Evolutionary conservation across 2,329 filamentous ascomycete genomes (phyloP).

Genomic region (Helotiales sp.): DNA sequence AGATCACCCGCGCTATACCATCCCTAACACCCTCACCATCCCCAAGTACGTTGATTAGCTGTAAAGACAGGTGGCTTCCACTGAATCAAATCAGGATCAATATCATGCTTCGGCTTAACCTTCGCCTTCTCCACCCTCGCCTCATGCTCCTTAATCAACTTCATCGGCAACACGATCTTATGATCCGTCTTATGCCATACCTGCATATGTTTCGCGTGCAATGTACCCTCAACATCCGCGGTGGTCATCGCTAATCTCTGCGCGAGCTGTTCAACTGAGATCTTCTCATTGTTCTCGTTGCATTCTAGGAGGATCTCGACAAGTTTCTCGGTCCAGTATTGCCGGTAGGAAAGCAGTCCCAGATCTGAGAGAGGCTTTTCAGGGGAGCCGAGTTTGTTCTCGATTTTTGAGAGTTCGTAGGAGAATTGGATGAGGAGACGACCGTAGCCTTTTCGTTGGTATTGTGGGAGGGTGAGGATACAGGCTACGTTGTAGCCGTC

Average conservation of each 20-base stretch:
- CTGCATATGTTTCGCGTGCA: constrained; percentile 93
- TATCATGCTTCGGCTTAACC: constrained; percentile 71
- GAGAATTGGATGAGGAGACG: constrained; percentile 94
- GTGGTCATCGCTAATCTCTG: constrained; percentile 89
- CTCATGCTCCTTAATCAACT: constrained; percentile 65
- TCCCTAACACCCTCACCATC: constrained; percentile 82
- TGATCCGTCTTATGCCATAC: constrained; percentile 95
- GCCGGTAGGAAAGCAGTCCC: constrained; percentile 88
- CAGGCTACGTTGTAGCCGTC: constrained; percentile 98
- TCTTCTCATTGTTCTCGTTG: constrained; percentile 66
- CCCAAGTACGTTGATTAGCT: constrained; percentile 89
- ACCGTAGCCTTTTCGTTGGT: constrained; percentile 92
- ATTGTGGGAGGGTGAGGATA: constrained; percentile 94
- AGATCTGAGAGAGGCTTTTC: constrained; percentile 96
- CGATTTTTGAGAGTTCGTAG: constrained; percentile 93
- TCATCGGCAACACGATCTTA: constrained; percentile 88
- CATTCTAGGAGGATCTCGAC: constrained; percentile 79
- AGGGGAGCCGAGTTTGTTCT: constrained; percentile 91
- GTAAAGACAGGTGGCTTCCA: constrained; percentile 98
- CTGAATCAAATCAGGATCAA: constrained; percentile 76
- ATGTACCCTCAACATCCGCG: constrained; percentile 90
- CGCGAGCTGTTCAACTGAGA: constrained; percentile 85
- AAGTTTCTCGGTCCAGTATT: constrained; percentile 97
- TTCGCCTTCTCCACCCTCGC: constrained; percentile 78
- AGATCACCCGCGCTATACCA: no score